Evolutionary conservation across 768 basidiomycete species (phyloP).

Genomic region (Xerocomellus chrysenteron): DNA sequence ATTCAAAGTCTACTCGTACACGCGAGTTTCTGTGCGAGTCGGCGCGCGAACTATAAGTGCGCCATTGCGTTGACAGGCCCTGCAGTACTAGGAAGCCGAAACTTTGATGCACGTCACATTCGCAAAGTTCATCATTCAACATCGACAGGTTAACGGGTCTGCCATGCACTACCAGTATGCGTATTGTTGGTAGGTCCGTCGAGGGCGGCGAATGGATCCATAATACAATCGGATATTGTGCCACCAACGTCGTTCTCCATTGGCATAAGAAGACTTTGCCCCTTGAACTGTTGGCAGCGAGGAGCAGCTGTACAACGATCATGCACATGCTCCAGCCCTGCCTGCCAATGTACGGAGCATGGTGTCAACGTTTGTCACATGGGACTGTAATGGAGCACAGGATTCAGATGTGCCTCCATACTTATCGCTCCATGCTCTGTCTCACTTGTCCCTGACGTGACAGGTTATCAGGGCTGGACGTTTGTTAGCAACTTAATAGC

Average conservation of each 20-base stretch:
- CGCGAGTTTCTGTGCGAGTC: neutral
- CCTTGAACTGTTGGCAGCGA: neutral
- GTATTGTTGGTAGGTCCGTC: neutral
- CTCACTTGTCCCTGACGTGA: neutral
- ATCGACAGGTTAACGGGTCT: neutral
- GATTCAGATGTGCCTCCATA: neutral
- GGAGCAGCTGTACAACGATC: neutral
- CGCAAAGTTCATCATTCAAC: too few species aligned
- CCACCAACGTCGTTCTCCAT: neutral
- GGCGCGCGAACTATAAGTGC: neutral
- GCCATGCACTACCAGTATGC: neutral
- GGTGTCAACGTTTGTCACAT: neutral
- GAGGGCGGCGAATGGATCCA: neutral
- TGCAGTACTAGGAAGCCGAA: too few species aligned
- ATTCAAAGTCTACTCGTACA: too few species aligned
- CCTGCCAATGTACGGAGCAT: neutral
- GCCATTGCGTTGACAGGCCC: neutral
- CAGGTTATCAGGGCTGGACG: neutral
- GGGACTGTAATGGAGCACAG: neutral
- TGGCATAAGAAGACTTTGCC: neutral
- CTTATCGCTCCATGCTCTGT: neutral
- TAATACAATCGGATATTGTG: neutral
- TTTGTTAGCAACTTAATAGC: neutral
- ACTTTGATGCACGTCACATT: too few species aligned
- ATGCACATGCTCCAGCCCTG: neutral